phyloP scores from a whole-genome alignment of 2,329 filamentous ascomycete species.

The Orbilia javanica region DNA sequence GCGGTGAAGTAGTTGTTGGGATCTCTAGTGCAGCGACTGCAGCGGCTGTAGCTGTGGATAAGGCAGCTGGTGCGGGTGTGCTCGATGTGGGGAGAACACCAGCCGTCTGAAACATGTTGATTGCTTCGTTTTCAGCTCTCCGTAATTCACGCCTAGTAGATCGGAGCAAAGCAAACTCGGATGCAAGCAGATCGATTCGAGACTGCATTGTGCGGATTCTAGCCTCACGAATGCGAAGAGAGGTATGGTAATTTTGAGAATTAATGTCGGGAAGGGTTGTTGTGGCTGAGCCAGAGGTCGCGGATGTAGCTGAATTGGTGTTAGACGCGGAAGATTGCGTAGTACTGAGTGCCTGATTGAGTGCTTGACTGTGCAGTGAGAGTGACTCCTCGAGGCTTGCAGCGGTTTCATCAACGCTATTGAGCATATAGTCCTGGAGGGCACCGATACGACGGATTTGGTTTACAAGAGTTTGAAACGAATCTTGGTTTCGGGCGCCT shows the following conservation, averaged over 20 bases:
- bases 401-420: constrained; percentile 56
- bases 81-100: constrained; percentile 18
- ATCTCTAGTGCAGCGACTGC: constrained; percentile 13
- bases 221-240: constrained; percentile 60
- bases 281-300: not conserved
- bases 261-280: constrained; percentile 28
- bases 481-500: constrained; percentile 51
- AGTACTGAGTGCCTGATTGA: constrained; percentile 41
- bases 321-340: not conserved
- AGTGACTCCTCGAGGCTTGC: constrained; percentile 57
- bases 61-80: constrained; percentile 3
- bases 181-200: constrained; percentile 61
- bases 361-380: constrained; percentile 45
- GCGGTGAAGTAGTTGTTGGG: constrained; percentile 18
- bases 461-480: constrained; percentile 60
- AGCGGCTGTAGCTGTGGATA: constrained; percentile 12
- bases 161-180: constrained; percentile 61
- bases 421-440: constrained; percentile 61
- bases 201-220: constrained; percentile 62
- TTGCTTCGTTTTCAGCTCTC: constrained; percentile 54
- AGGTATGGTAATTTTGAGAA: constrained; percentile 54
- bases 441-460: constrained; percentile 62
- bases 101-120: constrained; percentile 44
- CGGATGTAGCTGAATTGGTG: not conserved
- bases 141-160: constrained; percentile 60